phyloP scores from a whole-genome alignment of 2,329 filamentous ascomycete species.

The Pseudonectria buxi region DNA sequence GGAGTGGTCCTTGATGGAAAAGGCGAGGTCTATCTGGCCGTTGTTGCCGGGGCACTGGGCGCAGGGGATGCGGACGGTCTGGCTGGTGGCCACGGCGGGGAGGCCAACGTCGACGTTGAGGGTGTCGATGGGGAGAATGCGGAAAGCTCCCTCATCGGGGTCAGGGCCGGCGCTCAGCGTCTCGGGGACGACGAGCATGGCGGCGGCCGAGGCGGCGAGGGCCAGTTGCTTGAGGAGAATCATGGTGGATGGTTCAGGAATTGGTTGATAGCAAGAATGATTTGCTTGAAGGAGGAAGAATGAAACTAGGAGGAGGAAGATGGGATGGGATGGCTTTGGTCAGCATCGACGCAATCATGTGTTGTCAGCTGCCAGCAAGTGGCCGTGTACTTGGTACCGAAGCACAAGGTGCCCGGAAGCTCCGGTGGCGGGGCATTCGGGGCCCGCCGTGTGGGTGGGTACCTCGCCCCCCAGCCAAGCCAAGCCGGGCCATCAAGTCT shows the following conservation, averaged over 20 bases:
- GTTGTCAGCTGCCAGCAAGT: too few species aligned
- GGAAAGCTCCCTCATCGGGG: constrained; percentile 36
- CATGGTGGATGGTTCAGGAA: constrained; percentile 2
- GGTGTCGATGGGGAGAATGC: constrained; percentile 29
- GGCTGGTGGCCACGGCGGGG: constrained; percentile 26
- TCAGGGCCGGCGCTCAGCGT: constrained; percentile 24
- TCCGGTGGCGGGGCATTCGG: too few species aligned
- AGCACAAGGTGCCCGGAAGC: too few species aligned
- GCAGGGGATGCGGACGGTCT: constrained; percentile 45
- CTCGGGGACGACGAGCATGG: constrained; percentile 50
- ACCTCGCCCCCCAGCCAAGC: too few species aligned
- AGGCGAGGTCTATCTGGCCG: constrained; percentile 45
- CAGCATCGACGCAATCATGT: too few species aligned
- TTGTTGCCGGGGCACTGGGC: constrained; percentile 43
- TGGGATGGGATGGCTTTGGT: too few species aligned
- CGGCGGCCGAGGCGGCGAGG: constrained; percentile 30
- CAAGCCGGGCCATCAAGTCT: too few species aligned
- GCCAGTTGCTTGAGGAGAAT: constrained; percentile 29
- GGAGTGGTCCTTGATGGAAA: constrained; percentile 43
- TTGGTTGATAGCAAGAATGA: too few species aligned
- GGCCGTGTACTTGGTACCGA: too few species aligned
- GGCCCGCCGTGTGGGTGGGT: too few species aligned
- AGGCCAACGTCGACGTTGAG: constrained; percentile 31
- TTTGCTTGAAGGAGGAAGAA: too few species aligned
- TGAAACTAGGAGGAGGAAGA: too few species aligned